A percentile compares a stretch with the other conserved stretches of the same genome.
These are phyloP conservation scores for Buddleja alternifolia DNA, from an alignment of 257 asterid genomes.

Conservation along the genomic window DNA sequence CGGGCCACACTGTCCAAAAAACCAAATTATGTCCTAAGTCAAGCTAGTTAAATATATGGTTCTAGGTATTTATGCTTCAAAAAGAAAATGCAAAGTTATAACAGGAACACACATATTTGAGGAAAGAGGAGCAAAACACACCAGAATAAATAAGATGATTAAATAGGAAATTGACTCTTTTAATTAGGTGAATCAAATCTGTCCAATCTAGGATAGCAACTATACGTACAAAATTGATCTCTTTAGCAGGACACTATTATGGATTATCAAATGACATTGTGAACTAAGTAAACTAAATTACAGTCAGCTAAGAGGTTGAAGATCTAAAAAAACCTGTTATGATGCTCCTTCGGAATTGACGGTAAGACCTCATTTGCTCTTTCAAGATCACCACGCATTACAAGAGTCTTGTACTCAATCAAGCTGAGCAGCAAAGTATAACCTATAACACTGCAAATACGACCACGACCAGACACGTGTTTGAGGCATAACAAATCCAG, in stretches of 20 bases:
- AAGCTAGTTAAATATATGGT: slow-evolving; percentile 15
- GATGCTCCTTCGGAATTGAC: slow-evolving; percentile 91
- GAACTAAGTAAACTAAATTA: slow-evolving; percentile 2
- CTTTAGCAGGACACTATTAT: background rate
- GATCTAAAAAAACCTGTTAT: slow-evolving; percentile 58
- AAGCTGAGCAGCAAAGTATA: slow-evolving; percentile 84
- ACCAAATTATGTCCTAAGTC: slow-evolving; percentile 27
- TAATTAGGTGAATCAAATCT: background rate
- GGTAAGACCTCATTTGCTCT: slow-evolving; percentile 83
- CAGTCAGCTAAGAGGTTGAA: slow-evolving; percentile 13
- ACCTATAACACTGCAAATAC: slow-evolving; percentile 72
- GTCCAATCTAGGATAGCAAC: slow-evolving; percentile 11
- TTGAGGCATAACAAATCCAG: slow-evolving; percentile 13
- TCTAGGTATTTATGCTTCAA: background rate
- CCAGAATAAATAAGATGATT: slow-evolving; percentile 12
- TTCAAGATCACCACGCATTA: slow-evolving; percentile 94
- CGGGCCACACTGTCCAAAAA: slow-evolving; percentile 73
- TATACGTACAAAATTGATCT: background rate
- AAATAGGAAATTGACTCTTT: background rate
- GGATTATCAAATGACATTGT: slow-evolving; percentile 12
- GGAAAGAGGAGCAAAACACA: no score
- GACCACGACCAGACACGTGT: slow-evolving; percentile 21
- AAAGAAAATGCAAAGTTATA: slow-evolving; percentile 24
- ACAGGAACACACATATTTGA: no score
- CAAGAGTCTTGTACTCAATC: slow-evolving; percentile 96